Conservation (phyloP, 2,329 filamentous ascomycete species). For the Sclerotinia nivalis region DNA sequence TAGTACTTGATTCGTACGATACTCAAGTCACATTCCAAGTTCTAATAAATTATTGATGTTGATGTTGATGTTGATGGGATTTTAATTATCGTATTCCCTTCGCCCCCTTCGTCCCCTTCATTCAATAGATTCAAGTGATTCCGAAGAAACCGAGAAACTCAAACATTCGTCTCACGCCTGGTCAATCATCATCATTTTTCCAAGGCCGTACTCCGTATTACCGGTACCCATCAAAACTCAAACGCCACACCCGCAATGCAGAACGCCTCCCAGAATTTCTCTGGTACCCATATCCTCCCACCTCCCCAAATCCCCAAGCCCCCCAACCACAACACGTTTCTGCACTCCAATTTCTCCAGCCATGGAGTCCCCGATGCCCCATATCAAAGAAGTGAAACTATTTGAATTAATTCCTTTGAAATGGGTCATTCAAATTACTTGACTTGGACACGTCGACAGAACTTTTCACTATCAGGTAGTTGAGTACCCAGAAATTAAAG, state of each 20-base stretch:
- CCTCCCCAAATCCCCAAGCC: neutral
- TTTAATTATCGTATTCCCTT: no score
- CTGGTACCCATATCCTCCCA: neutral
- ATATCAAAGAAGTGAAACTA: no score
- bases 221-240: no score
- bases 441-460: conserved; percentile 2
- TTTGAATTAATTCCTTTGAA: neutral
- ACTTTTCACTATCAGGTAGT: neutral
- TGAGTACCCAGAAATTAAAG: neutral
- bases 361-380: conserved; percentile 14
- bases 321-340: neutral
- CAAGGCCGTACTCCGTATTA: neutral
- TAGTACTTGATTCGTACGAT: no score
- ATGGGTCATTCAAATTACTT: neutral
- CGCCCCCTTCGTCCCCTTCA: no score
- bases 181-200: neutral
- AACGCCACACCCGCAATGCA: conserved; percentile 1
- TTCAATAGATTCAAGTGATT: no score
- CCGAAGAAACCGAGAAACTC: no score
- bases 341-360: conserved; percentile 13
- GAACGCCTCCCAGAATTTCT: neutral
- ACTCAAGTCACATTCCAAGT: no score
- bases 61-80: no score
- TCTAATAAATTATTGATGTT: no score
- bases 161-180: neutral